Percentiles rank a stretch among this genome's conserved stretches.
phyloP scores from a whole-genome alignment of 2,329 filamentous ascomycete genomes.

The Alternaria sp. region DNA sequence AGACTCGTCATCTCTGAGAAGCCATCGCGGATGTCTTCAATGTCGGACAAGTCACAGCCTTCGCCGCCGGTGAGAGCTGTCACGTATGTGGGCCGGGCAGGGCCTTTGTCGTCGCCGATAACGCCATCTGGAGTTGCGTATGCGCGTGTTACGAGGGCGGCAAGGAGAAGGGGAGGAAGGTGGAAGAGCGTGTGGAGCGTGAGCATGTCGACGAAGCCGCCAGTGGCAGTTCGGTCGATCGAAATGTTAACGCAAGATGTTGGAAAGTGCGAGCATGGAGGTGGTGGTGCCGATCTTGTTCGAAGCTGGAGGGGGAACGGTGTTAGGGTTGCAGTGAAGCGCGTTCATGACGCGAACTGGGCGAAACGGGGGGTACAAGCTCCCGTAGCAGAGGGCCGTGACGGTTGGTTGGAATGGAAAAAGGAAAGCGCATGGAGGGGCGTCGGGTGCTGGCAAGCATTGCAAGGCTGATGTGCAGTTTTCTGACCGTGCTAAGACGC shows the following conservation, averaged over 20 bases:
- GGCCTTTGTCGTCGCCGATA: slow-evolving; percentile 37
- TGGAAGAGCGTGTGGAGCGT: slow-evolving; percentile 30
- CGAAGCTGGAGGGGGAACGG: background rate
- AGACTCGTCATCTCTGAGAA: slow-evolving; percentile 47
- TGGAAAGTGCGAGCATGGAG: slow-evolving; percentile 13
- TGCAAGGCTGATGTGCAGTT: slow-evolving; percentile 14
- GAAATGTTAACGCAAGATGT: slow-evolving; percentile 6
- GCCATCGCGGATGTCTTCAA: slow-evolving; percentile 40
- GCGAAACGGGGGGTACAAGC: slow-evolving; percentile 3
- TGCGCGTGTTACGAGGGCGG: slow-evolving; percentile 32
- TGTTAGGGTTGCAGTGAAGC: slow-evolving; percentile 3
- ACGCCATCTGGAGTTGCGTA: slow-evolving; percentile 36
- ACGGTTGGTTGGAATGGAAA: slow-evolving; percentile 6
- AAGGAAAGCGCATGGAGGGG: slow-evolving; percentile 16
- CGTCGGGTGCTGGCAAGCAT: slow-evolving; percentile 2
- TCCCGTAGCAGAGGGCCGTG: slow-evolving; percentile 7
- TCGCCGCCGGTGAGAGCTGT: slow-evolving; percentile 45
- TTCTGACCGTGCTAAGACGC: slow-evolving; percentile 10
- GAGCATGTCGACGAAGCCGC: slow-evolving; percentile 32
- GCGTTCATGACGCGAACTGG: slow-evolving; percentile 6
- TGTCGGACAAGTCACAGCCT: slow-evolving; percentile 37
- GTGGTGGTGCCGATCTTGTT: slow-evolving; percentile 14
- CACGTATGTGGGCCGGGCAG: slow-evolving; percentile 27
- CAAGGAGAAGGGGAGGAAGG: slow-evolving; percentile 35
- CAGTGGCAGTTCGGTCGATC: slow-evolving; percentile 11